Base-by-base conservation (phyloP, 2,329 filamentous ascomycete genomes). In the Alternaria brassicicola region DNA sequence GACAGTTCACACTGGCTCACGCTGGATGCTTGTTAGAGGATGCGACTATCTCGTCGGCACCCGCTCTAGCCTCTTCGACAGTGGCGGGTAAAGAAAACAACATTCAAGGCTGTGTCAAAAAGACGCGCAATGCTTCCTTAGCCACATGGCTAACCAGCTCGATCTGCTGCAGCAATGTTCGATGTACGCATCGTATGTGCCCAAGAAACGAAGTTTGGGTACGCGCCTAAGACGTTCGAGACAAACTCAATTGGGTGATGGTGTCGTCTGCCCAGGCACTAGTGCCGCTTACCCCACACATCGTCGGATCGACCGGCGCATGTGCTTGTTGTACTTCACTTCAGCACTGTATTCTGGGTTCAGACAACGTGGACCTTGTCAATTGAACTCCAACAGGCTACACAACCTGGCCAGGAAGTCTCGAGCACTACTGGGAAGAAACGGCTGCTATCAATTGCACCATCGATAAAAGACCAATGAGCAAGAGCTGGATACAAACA, bases 251-350 rank as follows among this genome's bases (percentile, higher is more conserved):
- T 66, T 56, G 33, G 65, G 62, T 60, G 59, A 69, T 74, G 64
- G 63, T 69, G 26, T 64, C 59, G 73, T 74, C 39, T 60, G 71
- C 71, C 73, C 72, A 75, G 72, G 17, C 9, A 23, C 36, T 52
- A 61, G 52, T 61, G 36, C 58, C 61, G 41, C 39, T 50, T 68
- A 66, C 68, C 68, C 70, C 71, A 71, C 71, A 73, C 69, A 67
- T 55, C 36, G 10, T 56, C 67, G 66, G 69, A 67, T 68, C 60
- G 38, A 63, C 62, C 69, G 69, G 68, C 62, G 55, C 55, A 48
- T 30, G 53, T 53, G 39, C 57, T 60, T 58, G 59, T 35, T 53
- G 52, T 38, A 69, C 64, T 43, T 70, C 66, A 67, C 52, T 28
- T 68, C 52, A 52, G 31, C 47, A 15, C 33, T 25, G 30, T 25